Conservation (phyloP, 2,329 filamentous ascomycete species). For the Epichloe glyceriae region DNA sequence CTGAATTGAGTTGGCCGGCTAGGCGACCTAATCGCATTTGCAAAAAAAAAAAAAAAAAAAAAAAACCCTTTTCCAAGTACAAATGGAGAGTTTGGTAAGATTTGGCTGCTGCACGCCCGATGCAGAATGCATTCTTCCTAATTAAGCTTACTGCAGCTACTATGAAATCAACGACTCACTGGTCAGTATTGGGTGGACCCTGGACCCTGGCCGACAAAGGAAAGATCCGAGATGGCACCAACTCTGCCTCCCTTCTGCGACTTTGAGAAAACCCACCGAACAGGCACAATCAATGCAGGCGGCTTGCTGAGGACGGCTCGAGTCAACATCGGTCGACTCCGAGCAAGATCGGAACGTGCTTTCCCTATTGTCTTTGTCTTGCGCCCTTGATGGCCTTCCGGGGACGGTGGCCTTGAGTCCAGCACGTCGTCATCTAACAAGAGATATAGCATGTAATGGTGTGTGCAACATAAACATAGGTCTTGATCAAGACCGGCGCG, state of each 20-base stretch:
- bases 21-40: not conserved
- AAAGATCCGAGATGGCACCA: not conserved
- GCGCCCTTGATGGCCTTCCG: not conserved
- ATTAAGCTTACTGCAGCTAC: not conserved
- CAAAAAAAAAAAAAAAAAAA: not conserved
- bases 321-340: not conserved
- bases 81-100: too few relatives aligned
- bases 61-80: not conserved
- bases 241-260: not conserved
- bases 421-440: not conserved
- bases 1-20: not conserved
- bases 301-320: too few relatives aligned
- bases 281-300: too few relatives aligned
- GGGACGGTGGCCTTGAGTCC: not conserved
- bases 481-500: not conserved
- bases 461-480: too few relatives aligned
- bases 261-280: not conserved
- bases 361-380: not conserved
- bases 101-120: too few relatives aligned
- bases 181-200: not conserved
- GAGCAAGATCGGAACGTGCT: not conserved
- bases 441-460: not conserved
- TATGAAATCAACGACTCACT: too few relatives aligned
- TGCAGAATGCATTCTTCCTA: not conserved
- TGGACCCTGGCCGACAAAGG: not conserved